These are phyloP conservation scores for Cytospora mali DNA, from an alignment of 2,329 filamentous ascomycete species.

Conservation along the genomic window DNA sequence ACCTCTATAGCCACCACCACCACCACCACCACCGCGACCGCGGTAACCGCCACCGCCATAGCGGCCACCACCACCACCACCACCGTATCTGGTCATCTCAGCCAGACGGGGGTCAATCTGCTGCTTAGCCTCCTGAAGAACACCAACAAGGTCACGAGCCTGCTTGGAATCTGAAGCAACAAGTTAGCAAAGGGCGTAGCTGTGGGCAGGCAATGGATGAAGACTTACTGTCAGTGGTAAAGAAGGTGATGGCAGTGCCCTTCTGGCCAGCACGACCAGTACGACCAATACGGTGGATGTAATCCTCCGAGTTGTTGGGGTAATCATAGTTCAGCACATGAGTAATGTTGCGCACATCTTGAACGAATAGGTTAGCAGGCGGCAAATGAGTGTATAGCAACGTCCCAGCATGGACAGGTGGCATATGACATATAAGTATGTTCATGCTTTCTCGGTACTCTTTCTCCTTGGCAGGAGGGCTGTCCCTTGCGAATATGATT, in stretches of 20 bases:
- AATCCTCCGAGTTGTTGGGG: slow-evolving; percentile 98
- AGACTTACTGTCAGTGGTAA: slow-evolving; percentile 96
- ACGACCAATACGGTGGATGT: slow-evolving; percentile 95
- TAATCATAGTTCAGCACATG: slow-evolving; percentile 99
- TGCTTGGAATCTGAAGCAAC: slow-evolving; percentile 75
- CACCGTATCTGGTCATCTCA: slow-evolving; percentile 93
- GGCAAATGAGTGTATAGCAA: slow-evolving; percentile 60
- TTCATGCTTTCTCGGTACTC: slow-evolving; percentile 50
- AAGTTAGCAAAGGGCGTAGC: slow-evolving; percentile 40
- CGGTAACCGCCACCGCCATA: slow-evolving; percentile 74
- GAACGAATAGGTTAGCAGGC: slow-evolving; percentile 76
- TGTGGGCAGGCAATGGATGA: neutral
- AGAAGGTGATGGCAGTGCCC: slow-evolving; percentile 96
- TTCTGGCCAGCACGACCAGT: slow-evolving; percentile 93
- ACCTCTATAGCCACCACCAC: slow-evolving; percentile 45
- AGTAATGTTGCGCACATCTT: slow-evolving; percentile 99
- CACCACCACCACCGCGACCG: slow-evolving; percentile 53
- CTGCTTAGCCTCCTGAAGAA: slow-evolving; percentile 96
- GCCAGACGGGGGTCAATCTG: slow-evolving; percentile 93
- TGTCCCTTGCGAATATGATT: slow-evolving; percentile 59
- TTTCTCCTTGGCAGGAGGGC: slow-evolving; percentile 61
- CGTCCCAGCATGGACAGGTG: slow-evolving; percentile 59
- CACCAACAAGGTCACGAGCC: slow-evolving; percentile 92
- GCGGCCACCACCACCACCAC: slow-evolving; percentile 76
- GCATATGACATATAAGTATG: slow-evolving; percentile 50